Conservation (phyloP, 352 stramenopile species). For the Sclerospora graminicola region DNA sequence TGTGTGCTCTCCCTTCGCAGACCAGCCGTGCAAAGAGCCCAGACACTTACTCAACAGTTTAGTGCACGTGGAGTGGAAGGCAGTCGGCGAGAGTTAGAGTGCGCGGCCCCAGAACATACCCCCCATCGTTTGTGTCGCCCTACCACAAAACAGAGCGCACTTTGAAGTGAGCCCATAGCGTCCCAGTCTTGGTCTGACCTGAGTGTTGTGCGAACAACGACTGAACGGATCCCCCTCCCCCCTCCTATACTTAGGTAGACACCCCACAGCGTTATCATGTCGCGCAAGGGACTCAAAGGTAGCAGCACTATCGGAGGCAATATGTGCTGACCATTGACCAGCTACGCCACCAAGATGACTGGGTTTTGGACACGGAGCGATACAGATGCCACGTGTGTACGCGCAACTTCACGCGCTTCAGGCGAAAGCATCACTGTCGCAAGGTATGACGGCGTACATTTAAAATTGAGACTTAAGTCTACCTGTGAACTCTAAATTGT, state of each 20-base stretch:
- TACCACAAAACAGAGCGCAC: slow-evolving; percentile 8
- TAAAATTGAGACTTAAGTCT: background rate
- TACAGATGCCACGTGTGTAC: slow-evolving; percentile 85
- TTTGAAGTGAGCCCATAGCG: slow-evolving; percentile 11
- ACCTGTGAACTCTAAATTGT: slow-evolving; percentile 3
- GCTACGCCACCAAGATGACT: slow-evolving; percentile 82
- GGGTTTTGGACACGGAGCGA: slow-evolving; percentile 80
- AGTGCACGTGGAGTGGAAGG: slow-evolving; percentile 18
- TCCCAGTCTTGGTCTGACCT: background rate
- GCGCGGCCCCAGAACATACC: slow-evolving; percentile 1
- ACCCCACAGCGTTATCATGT: slow-evolving; percentile 36
- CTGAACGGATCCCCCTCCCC: slow-evolving; percentile 5
- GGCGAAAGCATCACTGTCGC: slow-evolving; percentile 84
- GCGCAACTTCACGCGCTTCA: slow-evolving; percentile 82
- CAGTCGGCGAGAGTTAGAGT: slow-evolving; percentile 15
- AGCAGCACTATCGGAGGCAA: slow-evolving; percentile 61
- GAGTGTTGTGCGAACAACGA: slow-evolving; percentile 3
- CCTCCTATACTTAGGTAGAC: slow-evolving; percentile 8
- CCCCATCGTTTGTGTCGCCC: slow-evolving; percentile 2
- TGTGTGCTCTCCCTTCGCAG: slow-evolving; percentile 15
- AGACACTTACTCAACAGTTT: slow-evolving; percentile 21
- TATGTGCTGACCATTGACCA: slow-evolving; percentile 85
- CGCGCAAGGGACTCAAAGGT: slow-evolving; percentile 59
- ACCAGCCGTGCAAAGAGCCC: slow-evolving; percentile 14
- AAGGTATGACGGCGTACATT: slow-evolving; percentile 30